Conservation (phyloP, 2,329 filamentous ascomycete genomes). For the Venturia aucupariae region DNA sequence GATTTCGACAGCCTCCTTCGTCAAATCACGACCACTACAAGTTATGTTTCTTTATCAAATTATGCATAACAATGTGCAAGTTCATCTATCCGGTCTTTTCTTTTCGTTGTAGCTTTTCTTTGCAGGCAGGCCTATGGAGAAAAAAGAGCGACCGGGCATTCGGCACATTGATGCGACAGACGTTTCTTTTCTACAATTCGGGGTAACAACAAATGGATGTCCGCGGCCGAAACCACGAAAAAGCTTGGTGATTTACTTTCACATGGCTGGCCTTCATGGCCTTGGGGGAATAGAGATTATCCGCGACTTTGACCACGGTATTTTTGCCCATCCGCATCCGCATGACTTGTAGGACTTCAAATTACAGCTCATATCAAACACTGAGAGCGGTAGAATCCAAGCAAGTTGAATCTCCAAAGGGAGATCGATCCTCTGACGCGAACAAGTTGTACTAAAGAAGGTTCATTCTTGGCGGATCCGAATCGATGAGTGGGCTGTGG, state of each 20-base stretch:
- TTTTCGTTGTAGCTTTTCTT: not conserved
- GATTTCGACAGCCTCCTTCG: not conserved
- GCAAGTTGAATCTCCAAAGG: too few relatives aligned
- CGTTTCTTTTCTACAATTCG: not conserved
- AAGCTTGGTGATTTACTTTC: not conserved
- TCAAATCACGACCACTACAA: not conserved
- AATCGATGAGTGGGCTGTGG: too few relatives aligned
- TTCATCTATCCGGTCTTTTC: not conserved
- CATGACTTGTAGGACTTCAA: too few relatives aligned
- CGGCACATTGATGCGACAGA: not conserved
- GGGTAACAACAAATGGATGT: too few relatives aligned
- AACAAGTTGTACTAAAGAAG: too few relatives aligned
- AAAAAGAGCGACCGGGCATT: not conserved
- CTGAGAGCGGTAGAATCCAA: too few relatives aligned
- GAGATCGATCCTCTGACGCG: too few relatives aligned
- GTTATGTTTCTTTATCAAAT: not conserved
- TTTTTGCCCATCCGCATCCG: too few relatives aligned
- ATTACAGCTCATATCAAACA: too few relatives aligned
- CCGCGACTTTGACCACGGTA: too few relatives aligned
- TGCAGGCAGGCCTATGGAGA: not conserved
- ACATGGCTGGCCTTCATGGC: not conserved
- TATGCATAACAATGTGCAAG: not conserved
- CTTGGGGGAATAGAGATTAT: not conserved
- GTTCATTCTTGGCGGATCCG: too few relatives aligned
- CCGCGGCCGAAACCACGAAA: not conserved